Conservation (phyloP, 768 basidiomycete genomes). For the Tricholoma sp. region DNA sequence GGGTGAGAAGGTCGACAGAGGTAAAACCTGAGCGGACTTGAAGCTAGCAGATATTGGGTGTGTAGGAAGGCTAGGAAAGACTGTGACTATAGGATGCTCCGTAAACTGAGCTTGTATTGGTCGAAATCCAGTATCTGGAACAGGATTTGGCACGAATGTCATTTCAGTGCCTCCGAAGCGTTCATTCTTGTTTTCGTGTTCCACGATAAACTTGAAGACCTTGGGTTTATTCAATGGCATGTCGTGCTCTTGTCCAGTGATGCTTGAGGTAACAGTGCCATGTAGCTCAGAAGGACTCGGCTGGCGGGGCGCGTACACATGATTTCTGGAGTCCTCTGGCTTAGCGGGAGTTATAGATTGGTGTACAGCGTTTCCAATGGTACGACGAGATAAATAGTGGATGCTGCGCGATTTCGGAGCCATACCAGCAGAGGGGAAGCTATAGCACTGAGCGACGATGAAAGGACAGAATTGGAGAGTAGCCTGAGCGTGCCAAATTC, state of each 20-base stretch:
- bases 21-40: slow-evolving; percentile 10
- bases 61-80: slow-evolving; percentile 17
- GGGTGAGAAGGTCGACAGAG: slow-evolving; percentile 20
- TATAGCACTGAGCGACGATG: background rate
- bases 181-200: slow-evolving; percentile 18
- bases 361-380: background rate
- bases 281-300: background rate
- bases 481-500: no score
- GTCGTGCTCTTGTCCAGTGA: background rate
- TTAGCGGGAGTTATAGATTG: background rate
- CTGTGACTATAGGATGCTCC: slow-evolving; percentile 26
- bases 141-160: slow-evolving; percentile 44
- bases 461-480: background rate
- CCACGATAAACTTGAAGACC: slow-evolving; percentile 7
- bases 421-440: background rate
- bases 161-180: slow-evolving; percentile 22
- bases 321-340: background rate
- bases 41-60: slow-evolving; percentile 7
- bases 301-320: background rate
- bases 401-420: background rate
- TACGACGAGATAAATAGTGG: background rate
- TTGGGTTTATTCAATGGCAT: slow-evolving; percentile 9
- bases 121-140: slow-evolving; percentile 37
- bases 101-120: slow-evolving; percentile 14
- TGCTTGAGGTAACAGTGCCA: background rate